Base-by-base conservation (phyloP, 352 stramenopile species). In the Phytophthora ohioensis region DNA sequence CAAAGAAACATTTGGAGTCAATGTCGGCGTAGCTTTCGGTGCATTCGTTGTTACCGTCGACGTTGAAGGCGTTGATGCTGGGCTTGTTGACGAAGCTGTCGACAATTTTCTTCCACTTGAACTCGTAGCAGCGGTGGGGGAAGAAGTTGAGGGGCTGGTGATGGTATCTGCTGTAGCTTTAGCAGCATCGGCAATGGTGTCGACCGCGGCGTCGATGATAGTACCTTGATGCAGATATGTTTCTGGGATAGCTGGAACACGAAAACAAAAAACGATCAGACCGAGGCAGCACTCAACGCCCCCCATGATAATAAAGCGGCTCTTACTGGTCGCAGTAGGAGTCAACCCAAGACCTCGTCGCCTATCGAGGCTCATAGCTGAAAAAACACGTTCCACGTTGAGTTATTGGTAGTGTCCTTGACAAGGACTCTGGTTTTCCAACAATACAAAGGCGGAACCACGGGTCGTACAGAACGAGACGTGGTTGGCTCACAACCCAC, bases 281-380 rank as follows among this genome's bases (percentile, higher is more conserved):
- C 17, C 17, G 17, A 21, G 17, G 17, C 17, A 21, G 17, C 17
- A 21, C 17, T 21, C 17, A 21, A 21, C 17, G 17, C 17, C 17
- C 17, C 21, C 39, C 38, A 49, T 49, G 27, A 39, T 5, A 11
- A 60, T 15, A 10, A 36, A 67, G 31, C 34, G 60, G 30, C 60
- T 60, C 49, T 56, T 42, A 68, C 60, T 61, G 60, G 34, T 56
- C 60, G 34, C 60, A 68, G 60, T 68, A 60, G 31, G 17, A 54
- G 59, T 36, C 31, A 52, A 27, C 17, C 17, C 17, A 21, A 21
- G 17, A 21, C 45, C 30, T 41, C 36, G 31, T 56, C 46, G 39
- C 47, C 48, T 67, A 38, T 67, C 59, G 21, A 67, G 42, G 17
- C 9, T 41, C 13, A 5, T 49, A 21, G 57, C 15, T 51, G 15